A percentile compares a stretch with the other conserved stretches of the same genome.
phyloP scores from a whole-genome alignment of 129 eudicot genomes.

The Saposhnikovia divaricata region DNA sequence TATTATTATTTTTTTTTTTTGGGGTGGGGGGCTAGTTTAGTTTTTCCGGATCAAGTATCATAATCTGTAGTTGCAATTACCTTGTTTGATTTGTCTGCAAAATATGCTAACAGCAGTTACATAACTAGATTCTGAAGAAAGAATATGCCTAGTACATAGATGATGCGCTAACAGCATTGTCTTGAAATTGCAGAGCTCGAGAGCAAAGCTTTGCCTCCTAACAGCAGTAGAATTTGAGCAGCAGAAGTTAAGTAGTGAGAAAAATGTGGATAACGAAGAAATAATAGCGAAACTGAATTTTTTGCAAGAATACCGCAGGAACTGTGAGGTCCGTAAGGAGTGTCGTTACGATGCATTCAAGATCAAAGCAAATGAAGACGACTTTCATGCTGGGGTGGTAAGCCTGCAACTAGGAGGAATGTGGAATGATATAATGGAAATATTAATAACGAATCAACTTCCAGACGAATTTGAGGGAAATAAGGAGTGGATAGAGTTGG shows the following conservation, averaged over 20 bases:
- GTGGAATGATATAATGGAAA: constrained; percentile 55
- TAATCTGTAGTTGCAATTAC: constrained; percentile 16
- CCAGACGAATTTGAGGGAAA: constrained; percentile 51
- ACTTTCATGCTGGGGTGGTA: constrained; percentile 33
- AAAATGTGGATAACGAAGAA: constrained; percentile 23
- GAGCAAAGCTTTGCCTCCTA: constrained; percentile 38
- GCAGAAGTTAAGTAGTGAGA: constrained; percentile 26
- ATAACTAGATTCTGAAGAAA: background rate
- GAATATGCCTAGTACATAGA: too few relatives aligned
- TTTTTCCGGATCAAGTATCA: too few relatives aligned
- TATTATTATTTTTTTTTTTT: too few relatives aligned
- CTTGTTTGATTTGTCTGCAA: constrained; percentile 15
- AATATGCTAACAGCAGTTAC: background rate
- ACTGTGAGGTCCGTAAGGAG: constrained; percentile 24
- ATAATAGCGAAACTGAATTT: constrained; percentile 15
- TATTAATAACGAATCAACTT: constrained; percentile 39
- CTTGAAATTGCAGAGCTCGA: constrained; percentile 24
- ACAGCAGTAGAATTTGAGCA: constrained; percentile 41
- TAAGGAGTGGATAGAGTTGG: constrained; percentile 49
- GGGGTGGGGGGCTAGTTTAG: too few relatives aligned
- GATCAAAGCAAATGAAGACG: constrained; percentile 21
- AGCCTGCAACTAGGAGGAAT: constrained; percentile 41
- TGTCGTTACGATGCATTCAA: constrained; percentile 50
- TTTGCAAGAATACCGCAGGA: constrained; percentile 22
- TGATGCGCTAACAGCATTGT: background rate